Evolutionary conservation across 1,284 basidiomycete species (phyloP), one percentile per base, ranked within the genome.

Genomic region (Caloboletus inedulis): DNA sequence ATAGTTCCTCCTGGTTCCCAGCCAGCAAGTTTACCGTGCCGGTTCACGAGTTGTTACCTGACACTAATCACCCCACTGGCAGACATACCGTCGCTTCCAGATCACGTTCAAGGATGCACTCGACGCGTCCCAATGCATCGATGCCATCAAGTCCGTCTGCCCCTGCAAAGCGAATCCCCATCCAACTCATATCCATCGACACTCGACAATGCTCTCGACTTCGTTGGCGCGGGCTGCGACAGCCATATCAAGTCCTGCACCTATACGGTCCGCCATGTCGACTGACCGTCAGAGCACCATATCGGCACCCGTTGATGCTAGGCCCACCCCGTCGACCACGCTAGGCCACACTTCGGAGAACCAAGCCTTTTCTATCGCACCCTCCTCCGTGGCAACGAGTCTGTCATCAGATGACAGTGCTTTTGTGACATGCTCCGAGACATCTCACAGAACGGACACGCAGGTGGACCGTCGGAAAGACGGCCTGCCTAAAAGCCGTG

Each of bases 31-130:
- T 62, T 21, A 33, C 23, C 40, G 16, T 43, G 14, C 39, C 48
- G 37, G 31, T 52, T 52, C 30, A 29, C 35, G 39, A 37, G 34
- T 25, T 7, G 29, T 39, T 46, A 18, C 48, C 51, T 59, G 30
- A 61, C 49, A 7, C 44, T 47, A 7, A 39, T 46, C 43, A 29
- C 45, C 18, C 16, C 47, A 45, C 27, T 47, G 18, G 14, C 4
- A 88, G 85, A 68, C 74, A 9, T 88, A 83, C 64, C 79, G 85
- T 49, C 81, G 88, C 18, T 87, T 90, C 60, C 87, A 90, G 64
- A 75, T 89, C 30, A 84, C 82, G 18, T 89, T 90, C 58, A 62
- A 73, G 46, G 74, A 74, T 18, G 43, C 72, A n/a, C 54, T 63
- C 2, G 74, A 77, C 31, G 80, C 82, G 0, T 62, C 72, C 3